These are phyloP conservation scores for Cryptococcus amylolentus DNA, from an alignment of 1,284 basidiomycete species.

Conservation along the genomic window DNA sequence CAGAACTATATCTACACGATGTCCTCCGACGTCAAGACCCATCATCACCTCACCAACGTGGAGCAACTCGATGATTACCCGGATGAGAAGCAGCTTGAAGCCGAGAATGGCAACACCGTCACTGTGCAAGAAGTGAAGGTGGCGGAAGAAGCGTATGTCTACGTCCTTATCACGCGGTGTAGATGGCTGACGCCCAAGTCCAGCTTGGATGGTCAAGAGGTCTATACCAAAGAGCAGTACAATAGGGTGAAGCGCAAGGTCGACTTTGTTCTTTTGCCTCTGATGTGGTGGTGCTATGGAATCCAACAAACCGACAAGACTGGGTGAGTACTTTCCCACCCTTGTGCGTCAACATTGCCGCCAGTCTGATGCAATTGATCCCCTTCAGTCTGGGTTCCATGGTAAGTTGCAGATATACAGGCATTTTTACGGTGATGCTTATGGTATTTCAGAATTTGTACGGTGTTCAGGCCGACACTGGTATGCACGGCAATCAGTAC, in stretches of 20 bases:
- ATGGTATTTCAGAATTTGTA: constrained; percentile 26
- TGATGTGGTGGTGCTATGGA: constrained; percentile 40
- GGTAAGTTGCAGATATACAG: constrained; percentile 5
- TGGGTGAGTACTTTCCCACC: constrained; percentile 8
- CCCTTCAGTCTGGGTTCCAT: constrained; percentile 14
- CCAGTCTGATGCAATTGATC: not conserved
- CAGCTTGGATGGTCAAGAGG: constrained; percentile 43
- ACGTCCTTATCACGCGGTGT: not conserved
- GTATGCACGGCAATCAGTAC: constrained; percentile 37
- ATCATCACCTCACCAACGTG: constrained; percentile 5
- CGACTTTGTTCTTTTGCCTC: constrained; percentile 28
- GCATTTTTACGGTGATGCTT: not conserved
- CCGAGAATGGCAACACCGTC: constrained; percentile 11
- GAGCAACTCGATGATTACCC: constrained; percentile 1
- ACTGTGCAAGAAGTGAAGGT: constrained; percentile 14
- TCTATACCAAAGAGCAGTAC: constrained; percentile 27
- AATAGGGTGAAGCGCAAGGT: constrained; percentile 30
- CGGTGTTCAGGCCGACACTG: constrained; percentile 32
- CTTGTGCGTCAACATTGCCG: constrained; percentile 5
- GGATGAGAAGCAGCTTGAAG: constrained; percentile 9
- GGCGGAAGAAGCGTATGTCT: constrained; percentile 15
- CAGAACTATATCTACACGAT: not conserved
- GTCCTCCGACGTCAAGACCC: not conserved
- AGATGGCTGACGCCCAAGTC: not conserved
- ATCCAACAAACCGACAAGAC: constrained; percentile 39